Evolutionary conservation across 306 rosid genomes (phyloP), one percentile per base, ranked within the genome.

Genomic region (Malus fusca): DNA sequence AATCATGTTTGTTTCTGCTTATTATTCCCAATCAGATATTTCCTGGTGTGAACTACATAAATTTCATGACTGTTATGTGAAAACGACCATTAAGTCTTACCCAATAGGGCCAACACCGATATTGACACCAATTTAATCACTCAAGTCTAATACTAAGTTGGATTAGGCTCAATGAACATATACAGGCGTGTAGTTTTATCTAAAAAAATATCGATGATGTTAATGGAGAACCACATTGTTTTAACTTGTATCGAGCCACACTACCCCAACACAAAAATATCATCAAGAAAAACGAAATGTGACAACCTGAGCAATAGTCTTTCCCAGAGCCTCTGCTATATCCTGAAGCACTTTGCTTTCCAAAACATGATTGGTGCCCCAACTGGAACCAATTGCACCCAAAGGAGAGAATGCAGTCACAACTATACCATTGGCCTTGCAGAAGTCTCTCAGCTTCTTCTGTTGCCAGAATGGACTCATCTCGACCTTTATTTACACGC

Each of bases 381-480:
- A 85, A 33, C 87, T 80, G 0, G 79, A 77, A 3, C 92, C 96
- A 25, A 76, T 85, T 56, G 83, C 81, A 64, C 96, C 87, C 62
- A 90, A 44, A 0, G 96, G 92, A 2, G 91, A 90, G 56, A 30
- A 90, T 0, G 92, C 96, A 1, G 91, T 88, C 25, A 90, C 61
- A 2, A 85, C 56, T 64, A 90, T 73, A 1, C 89, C 87, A 35
- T 85, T 87, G 4, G 42, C 75, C 0, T 44, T 81, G 87, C 96
- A 90, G 28, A 81, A 88, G 33, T 83, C 85, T 68, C 86, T 76
- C 0, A 90, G 85, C 40, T 82, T 78, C 84, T 84, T 83, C 59
- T 88, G 96, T 35, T 90, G 92, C 96, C 96, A 90, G 9, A 86
- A 79, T 4, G 87, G 87, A 74, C 81, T 86, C 90, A 90, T 77